Evolutionary conservation across 2,329 filamentous ascomycete species (phyloP).

Genomic region (Fusarium subtropicale): DNA sequence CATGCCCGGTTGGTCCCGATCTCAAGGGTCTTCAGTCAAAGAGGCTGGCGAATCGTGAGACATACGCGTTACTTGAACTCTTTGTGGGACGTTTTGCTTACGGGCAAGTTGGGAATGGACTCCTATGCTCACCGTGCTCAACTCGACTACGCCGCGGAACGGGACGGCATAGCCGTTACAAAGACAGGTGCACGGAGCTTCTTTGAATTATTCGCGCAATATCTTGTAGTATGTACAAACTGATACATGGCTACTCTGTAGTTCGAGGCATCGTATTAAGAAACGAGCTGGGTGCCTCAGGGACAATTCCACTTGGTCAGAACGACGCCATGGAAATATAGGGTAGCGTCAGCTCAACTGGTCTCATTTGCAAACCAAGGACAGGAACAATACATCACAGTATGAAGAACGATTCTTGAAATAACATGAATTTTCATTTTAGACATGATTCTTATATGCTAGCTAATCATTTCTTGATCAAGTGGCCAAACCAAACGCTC

Average conservation of each 20-base stretch:
- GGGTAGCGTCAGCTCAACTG: background rate
- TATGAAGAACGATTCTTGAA: background rate
- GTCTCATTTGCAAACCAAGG: background rate
- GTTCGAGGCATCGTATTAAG: background rate
- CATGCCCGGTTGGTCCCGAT: constrained; percentile 44
- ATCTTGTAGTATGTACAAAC: background rate
- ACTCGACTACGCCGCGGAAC: constrained; percentile 35
- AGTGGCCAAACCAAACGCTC: constrained; percentile 3
- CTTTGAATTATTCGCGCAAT: constrained; percentile 39
- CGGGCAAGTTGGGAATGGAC: constrained; percentile 5
- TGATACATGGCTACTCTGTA: background rate
- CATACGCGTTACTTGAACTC: constrained; percentile 36
- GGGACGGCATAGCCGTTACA: constrained; percentile 35
- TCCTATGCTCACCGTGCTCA: constrained; percentile 40
- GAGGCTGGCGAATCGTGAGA: constrained; percentile 39
- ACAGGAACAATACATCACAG: background rate
- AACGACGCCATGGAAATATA: background rate
- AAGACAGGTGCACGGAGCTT: constrained; percentile 6
- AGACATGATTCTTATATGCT: background rate
- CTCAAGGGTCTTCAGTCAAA: constrained; percentile 17
- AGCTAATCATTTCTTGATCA: background rate
- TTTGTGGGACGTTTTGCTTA: constrained; percentile 40
- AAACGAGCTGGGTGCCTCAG: background rate
- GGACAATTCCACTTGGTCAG: background rate
- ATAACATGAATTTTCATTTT: background rate